A percentile compares a stretch with the other conserved stretches of the same genome.
Evolutionary conservation across 1,139 yeast species (phyloP).

Genomic region (Taphrina wiesneri): DNA sequence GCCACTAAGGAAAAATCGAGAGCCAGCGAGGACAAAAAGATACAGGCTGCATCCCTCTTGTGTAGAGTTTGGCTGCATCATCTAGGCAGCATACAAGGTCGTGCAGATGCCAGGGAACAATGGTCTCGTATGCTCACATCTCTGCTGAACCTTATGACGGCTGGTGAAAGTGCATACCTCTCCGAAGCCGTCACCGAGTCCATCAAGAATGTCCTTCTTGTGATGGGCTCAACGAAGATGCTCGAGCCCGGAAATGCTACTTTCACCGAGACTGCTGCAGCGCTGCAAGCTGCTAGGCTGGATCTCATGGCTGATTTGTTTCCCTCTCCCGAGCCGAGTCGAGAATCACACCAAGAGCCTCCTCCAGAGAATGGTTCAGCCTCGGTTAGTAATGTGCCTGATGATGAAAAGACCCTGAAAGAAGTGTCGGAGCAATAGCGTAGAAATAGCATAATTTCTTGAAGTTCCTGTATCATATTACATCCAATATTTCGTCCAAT

Average conservation of each 20-base stretch:
- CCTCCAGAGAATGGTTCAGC: not conserved
- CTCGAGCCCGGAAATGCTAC: slow-evolving; percentile 28
- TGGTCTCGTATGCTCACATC: slow-evolving; percentile 55
- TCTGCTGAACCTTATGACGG: slow-evolving; percentile 52
- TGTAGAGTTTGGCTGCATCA: slow-evolving; percentile 73
- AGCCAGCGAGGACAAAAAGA: slow-evolving; percentile 45
- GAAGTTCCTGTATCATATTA: not conserved
- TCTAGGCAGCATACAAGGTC: slow-evolving; percentile 50
- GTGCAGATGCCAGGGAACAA: slow-evolving; percentile 46
- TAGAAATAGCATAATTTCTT: not conserved
- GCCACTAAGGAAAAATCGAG: not conserved
- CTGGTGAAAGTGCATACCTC: slow-evolving; percentile 41
- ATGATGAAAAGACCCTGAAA: not conserved
- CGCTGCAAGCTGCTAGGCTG: not conserved
- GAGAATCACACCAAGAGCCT: not conserved
- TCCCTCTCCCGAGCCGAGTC: not conserved
- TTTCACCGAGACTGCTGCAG: not conserved
- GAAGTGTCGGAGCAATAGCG: not conserved
- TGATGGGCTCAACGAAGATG: slow-evolving; percentile 43
- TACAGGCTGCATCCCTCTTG: slow-evolving; percentile 64
- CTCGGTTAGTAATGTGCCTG: not conserved
- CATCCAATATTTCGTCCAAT: not conserved
- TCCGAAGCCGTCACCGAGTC: slow-evolving; percentile 63
- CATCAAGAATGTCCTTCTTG: slow-evolving; percentile 59
- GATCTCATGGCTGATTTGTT: slow-evolving; percentile 11